Evolutionary conservation across 208 protist genomes (phyloP).

Genomic region (Leishmania mexicana): DNA sequence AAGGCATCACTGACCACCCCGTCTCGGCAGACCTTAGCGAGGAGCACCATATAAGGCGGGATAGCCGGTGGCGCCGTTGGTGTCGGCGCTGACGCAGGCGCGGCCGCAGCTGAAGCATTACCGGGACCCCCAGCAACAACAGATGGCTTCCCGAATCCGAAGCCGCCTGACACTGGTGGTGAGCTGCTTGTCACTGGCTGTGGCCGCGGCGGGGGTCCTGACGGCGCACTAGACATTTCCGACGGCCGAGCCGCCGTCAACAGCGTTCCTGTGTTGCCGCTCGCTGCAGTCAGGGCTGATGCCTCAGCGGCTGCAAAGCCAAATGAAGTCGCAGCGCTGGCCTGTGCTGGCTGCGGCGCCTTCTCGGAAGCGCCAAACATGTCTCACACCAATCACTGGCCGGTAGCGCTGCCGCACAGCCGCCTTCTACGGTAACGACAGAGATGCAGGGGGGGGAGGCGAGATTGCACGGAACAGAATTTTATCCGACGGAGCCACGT

Average conservation of each 20-base stretch:
- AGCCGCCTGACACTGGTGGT: not conserved
- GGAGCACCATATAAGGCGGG: constrained; percentile 22
- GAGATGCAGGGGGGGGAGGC: too few species aligned
- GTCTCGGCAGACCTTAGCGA: constrained; percentile 31
- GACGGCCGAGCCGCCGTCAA: not conserved
- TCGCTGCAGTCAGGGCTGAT: not conserved
- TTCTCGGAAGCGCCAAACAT: constrained; percentile 6
- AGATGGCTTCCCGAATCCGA: not conserved
- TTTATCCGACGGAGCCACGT: not conserved
- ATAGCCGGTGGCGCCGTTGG: not conserved
- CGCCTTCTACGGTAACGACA: not conserved
- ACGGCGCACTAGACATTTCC: not conserved
- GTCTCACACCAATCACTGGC: not conserved
- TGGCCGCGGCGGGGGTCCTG: not conserved
- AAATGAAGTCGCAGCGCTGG: not conserved
- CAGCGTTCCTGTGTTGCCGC: not conserved
- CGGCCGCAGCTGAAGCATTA: not conserved
- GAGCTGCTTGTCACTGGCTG: not conserved
- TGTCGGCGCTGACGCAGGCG: constrained; percentile 5
- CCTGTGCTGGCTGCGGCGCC: not conserved
- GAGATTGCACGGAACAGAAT: not conserved
- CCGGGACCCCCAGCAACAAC: not conserved
- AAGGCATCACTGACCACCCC: constrained; percentile 36
- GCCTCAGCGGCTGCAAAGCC: not conserved
- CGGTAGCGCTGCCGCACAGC: not conserved